Base-by-base conservation (phyloP, 2,329 filamentous ascomycete species). In the Trichophyton benhamiae region DNA sequence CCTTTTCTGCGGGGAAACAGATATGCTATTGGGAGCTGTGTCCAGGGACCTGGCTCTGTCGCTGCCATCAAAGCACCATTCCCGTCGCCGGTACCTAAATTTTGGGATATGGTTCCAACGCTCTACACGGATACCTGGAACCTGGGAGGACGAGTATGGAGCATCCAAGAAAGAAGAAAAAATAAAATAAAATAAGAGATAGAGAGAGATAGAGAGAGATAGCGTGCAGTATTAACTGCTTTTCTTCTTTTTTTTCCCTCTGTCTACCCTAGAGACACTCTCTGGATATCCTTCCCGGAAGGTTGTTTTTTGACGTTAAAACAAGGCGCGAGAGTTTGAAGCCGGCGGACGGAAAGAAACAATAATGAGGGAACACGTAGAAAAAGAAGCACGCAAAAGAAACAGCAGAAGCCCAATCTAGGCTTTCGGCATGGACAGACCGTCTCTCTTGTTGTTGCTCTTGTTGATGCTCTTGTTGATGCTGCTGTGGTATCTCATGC, bases 281-380 rank as follows among this genome's bases (percentile, higher is more conserved):
- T 27, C 30, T 27, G 4, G 30, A 36, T n/a, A n/a, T 55, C 27
- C 22, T 55, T 55, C 30, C 52, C 52, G 52, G 30, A 55, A 55
- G 52, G 52, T 20, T 55, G 52, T 55, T 55, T 55, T 44, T 15
- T 55, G 52, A 55, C 52, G 52, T 55, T 55, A 55, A 38, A 27
- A 55, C 52, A 55, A 30, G 30, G 13, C 52, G 15, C 30, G 11
- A 44, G n/a, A 55, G 52, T 27, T 55, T 55, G n/a, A 9, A 27
- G 25, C 52, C n/a, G 27, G n/a, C 13, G 41, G 41, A 44, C 33
- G n/a, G 15, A 55, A 53, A 36, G 22, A 13, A 36, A 55, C n/a
- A 55, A n/a, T 2, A n/a, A 36, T 17, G 27, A 27, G 5, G 27
- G 33, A 55, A 38, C 27, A 30, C 27, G 33, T 33, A 25, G 8